Base-by-base conservation (phyloP, 2,329 filamentous ascomycete genomes). In the Claviceps sp. region DNA sequence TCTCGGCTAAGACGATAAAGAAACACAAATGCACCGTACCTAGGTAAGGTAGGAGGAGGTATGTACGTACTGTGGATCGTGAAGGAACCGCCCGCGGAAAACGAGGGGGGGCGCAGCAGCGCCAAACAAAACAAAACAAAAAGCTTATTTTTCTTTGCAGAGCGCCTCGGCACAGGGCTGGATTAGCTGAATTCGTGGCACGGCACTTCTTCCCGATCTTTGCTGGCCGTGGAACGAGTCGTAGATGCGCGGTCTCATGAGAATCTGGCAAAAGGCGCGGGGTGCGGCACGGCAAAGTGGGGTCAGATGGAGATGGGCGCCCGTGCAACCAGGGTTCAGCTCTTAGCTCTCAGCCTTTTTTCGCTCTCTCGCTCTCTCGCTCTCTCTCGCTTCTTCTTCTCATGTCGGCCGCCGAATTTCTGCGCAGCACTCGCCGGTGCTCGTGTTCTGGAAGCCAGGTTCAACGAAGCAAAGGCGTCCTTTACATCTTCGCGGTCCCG, bases 371-470 rank as follows among this genome's bases (percentile, higher is more conserved):
- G 22, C 17, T 42, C 40, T 24, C 22, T 24, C 24, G 24, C 10
- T 34, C 30, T 34, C 10, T 11, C 10, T 34, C 30, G 30, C 30
- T 34, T 34, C 30, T 11, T 34, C 30, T 10, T 30, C 30, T 34
- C 30, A 34, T 34, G 30, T 34, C 10, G 30, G 10, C 30, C 30
- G 30, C 30, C 30, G 10, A 34, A 11, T 34, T 5, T 39, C 17
- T 22, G 22, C 17, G 34, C 47, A 40, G 19, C n/a, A 24, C 11
- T 43, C 34, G 43, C 37, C 26, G 26, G 50, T 42, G 42, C 41
- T 44, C 37, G 14, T 24, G 34, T 52, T 52, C 47, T 43, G 51
- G 51, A 52, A 46, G 41, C 47, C 22, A 42, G 44, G 38, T 39
- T 43, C 11, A 42, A 46, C 30, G 16, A 44, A 48, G 19, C 17